phyloP scores from a whole-genome alignment of 2,329 filamentous ascomycete genomes.

The Fusarium scirpi region DNA sequence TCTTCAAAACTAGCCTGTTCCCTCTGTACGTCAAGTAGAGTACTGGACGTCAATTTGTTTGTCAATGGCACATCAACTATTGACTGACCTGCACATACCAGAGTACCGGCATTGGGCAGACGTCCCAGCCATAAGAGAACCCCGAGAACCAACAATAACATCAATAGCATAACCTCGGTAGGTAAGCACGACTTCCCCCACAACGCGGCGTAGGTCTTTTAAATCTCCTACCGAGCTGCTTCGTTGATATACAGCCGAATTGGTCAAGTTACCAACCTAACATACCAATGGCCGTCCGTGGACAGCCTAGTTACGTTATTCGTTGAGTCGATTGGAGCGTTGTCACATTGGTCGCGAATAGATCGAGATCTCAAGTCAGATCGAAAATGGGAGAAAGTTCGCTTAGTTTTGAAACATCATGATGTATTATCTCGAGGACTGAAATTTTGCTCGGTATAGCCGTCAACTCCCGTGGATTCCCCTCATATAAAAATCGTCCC shows the following conservation, averaged over 20 bases:
- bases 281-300: neutral
- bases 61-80: neutral
- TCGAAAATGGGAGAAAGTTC: neutral
- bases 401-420: slow-evolving; percentile 50
- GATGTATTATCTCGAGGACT: slow-evolving; percentile 55
- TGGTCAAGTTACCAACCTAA: neutral
- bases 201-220: neutral
- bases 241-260: neutral
- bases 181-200: neutral
- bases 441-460: slow-evolving; percentile 51
- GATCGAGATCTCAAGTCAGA: neutral
- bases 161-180: neutral
- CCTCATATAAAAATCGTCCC: slow-evolving; percentile 41
- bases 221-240: neutral
- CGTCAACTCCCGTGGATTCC: slow-evolving; percentile 47
- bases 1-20: neutral
- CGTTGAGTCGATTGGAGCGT: neutral
- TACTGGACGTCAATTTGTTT: neutral
- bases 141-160: neutral
- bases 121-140: neutral
- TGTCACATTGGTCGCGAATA: neutral
- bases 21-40: neutral
- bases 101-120: neutral
- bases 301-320: neutral
- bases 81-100: neutral